Evolutionary conservation across 1,284 basidiomycete species (phyloP).

Genomic region (Anthracocystis setariae): DNA sequence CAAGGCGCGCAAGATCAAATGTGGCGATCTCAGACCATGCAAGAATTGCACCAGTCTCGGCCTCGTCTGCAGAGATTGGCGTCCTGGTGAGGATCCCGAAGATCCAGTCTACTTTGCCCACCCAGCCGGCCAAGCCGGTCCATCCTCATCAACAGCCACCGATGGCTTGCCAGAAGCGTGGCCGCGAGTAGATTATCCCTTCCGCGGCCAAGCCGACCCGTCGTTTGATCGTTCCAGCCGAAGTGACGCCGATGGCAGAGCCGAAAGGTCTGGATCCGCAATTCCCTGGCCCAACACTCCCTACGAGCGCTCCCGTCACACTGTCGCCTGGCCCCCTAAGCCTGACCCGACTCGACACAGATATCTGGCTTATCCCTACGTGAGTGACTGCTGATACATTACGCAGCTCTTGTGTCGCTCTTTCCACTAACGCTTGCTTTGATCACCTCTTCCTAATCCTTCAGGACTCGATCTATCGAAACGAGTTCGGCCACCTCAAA

Average conservation of each 20-base stretch:
- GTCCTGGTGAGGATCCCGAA: constrained; percentile 40
- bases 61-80: constrained; percentile 44
- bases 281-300: constrained; percentile 50
- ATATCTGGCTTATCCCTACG: constrained; percentile 48
- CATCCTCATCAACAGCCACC: constrained; percentile 11
- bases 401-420: not conserved
- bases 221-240: constrained; percentile 12
- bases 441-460: too few species aligned
- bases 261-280: constrained; percentile 33
- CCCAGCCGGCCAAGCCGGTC: constrained; percentile 15
- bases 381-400: not conserved
- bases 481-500: constrained; percentile 51
- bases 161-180: constrained; percentile 15
- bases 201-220: constrained; percentile 10
- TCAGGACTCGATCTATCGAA: constrained; percentile 45
- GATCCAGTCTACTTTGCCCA: constrained; percentile 20
- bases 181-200: constrained; percentile 12
- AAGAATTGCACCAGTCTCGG: constrained; percentile 49
- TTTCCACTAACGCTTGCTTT: too few species aligned
- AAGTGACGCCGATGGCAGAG: constrained; percentile 17
- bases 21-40: constrained; percentile 47
- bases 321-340: constrained; percentile 47
- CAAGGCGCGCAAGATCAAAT: constrained; percentile 53
- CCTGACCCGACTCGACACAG: constrained; percentile 39
- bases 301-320: constrained; percentile 40